A percentile compares a stretch with the other conserved stretches of the same genome.
Evolutionary conservation across 305 asterid species (phyloP).

Genomic region (Fraxinus floribunda): DNA sequence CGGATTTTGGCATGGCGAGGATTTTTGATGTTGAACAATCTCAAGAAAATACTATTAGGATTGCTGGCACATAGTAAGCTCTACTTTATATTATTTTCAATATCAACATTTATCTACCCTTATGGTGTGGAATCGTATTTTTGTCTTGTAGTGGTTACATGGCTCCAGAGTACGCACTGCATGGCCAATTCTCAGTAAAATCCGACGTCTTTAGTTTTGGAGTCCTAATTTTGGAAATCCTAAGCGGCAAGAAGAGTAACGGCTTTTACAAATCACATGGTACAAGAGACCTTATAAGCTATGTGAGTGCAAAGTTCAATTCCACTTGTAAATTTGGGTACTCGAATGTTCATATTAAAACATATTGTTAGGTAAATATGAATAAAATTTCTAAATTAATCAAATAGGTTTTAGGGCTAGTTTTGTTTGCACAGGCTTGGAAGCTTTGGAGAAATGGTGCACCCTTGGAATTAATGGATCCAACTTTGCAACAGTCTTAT

Average conservation of each 20-base stretch:
- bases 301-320: conserved; percentile 24
- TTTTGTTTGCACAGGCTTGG: conserved; percentile 29
- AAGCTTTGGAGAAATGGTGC: conserved; percentile 18
- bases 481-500: neutral
- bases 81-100: neutral
- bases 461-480: conserved; percentile 15
- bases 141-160: conserved; percentile 32
- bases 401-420: neutral
- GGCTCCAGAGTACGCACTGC: conserved; percentile 11
- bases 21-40: conserved; percentile 29
- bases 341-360: neutral
- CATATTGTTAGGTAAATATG: neutral
- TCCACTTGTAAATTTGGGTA: neutral
- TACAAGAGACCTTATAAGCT: conserved; percentile 26
- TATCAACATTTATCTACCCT: neutral
- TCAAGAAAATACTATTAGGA: conserved; percentile 25
- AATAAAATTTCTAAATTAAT: no score
- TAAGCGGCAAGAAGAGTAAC: conserved; percentile 25
- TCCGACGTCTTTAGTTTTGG: conserved; percentile 36
- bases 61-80: conserved; percentile 38
- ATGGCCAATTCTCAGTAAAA: conserved; percentile 26
- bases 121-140: neutral
- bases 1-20: conserved; percentile 41
- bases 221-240: conserved; percentile 32
- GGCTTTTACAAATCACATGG: conserved; percentile 11